Base-by-base conservation (phyloP, 129 eudicot species). In the Flaveria bidentis region DNA sequence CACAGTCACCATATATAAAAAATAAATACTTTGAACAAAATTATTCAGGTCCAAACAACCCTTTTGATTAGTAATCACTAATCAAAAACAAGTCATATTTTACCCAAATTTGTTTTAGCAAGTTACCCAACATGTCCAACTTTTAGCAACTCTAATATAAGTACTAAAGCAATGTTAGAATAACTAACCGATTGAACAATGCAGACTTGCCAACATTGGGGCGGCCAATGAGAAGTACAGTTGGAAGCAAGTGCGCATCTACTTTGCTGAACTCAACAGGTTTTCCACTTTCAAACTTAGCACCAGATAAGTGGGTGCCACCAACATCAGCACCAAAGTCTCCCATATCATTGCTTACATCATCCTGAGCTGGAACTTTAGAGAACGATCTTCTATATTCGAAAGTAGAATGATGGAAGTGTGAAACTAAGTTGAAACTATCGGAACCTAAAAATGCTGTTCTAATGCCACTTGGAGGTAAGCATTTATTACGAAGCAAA, bases 141-240 rank as follows among this genome's bases (percentile, higher is more conserved):
- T 15, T 62, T 33, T 57, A 9, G 10, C 3, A 62, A 17, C 18
- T 26, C 45, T 62, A 62, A 62, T 20, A 57, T 57, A 22, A 57
- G 33, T 57, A 14, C 16, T 26, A 28, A 51, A 55, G 55, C 13
- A 0, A 46, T 9, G 17, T 17, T 17, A 57, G 15, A 17, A 52
- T 18, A 69, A 76, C 88, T 79, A 67, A 94, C 97, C 97, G 90
- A 78, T 94, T 94, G 75, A 88, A 94, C 36, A 94, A 82, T 72
- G 99, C 99, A 5, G 99, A 94, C 74, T 94, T 94, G 56, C 99
- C 99, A 72, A 94, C 99, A 85, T 94, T 94, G 26, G 99, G 97
- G 17, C 97, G 91, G 18, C 99, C 99, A 23, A 91, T 77, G 55
- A 94, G 85, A 63, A 94, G 66, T 50, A 91, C 96, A 75, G 90